Evolutionary conservation across 495 filamentous ascomycete genomes (phyloP).

Genomic region (Parathielavia hyrcaniae): DNA sequence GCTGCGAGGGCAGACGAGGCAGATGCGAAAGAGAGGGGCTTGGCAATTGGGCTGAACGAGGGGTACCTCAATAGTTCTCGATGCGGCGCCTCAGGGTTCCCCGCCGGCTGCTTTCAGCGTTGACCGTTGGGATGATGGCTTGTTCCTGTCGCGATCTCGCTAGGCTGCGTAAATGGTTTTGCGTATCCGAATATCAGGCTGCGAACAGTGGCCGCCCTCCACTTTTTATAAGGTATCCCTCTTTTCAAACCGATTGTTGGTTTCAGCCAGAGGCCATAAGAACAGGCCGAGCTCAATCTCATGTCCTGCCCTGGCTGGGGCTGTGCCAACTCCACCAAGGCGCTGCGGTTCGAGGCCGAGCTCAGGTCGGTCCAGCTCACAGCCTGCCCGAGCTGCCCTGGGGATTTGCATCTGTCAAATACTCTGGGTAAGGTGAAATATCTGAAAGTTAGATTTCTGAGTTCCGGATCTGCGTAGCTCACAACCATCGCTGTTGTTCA

Average conservation of each 20-base stretch:
- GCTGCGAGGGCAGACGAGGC: conserved; percentile 20
- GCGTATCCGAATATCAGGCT: no score
- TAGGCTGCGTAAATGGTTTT: no score
- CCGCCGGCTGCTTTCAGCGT: conserved; percentile 9
- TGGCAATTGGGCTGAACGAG: conserved; percentile 31
- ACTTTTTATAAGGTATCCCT: no score
- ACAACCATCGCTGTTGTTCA: no score
- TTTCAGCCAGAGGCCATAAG: no score
- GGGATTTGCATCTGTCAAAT: no score
- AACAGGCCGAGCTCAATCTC: neutral
- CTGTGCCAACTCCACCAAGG: neutral
- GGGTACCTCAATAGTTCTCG: conserved; percentile 2
- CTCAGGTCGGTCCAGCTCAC: neutral
- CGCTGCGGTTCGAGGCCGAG: neutral
- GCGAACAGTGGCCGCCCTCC: neutral
- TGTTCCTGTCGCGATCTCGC: no score
- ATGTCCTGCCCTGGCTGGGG: neutral
- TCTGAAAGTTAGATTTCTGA: no score
- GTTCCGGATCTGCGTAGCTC: no score
- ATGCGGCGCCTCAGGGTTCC: neutral
- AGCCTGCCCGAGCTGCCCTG: no score
- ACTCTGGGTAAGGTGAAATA: no score
- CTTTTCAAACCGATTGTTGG: no score
- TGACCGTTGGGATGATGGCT: neutral
- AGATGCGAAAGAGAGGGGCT: conserved; percentile 10